Evolutionary conservation across 768 basidiomycete species (phyloP).

Genomic region (Roridomyces roridus): DNA sequence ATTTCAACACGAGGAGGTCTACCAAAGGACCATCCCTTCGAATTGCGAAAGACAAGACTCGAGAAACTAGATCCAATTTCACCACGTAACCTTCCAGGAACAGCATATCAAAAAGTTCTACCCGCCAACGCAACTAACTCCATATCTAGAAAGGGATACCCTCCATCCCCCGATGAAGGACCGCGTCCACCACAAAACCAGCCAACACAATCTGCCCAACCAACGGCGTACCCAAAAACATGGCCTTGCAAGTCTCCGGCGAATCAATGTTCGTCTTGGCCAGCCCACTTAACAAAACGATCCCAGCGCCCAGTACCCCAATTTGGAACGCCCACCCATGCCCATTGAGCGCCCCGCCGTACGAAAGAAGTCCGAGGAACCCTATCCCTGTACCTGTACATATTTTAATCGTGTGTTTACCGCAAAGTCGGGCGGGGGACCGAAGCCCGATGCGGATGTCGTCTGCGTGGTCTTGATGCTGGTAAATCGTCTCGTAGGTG

Average conservation of each 20-base stretch:
- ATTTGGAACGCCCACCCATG: conserved; percentile 45
- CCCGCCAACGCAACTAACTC: too few species aligned
- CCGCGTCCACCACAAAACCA: conserved; percentile 31
- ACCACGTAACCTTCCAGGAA: too few species aligned
- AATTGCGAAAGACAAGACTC: too few species aligned
- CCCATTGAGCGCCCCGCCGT: conserved; percentile 49
- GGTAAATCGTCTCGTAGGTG: conserved; percentile 38
- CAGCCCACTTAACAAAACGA: conserved; percentile 24
- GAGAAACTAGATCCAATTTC: conserved; percentile 42
- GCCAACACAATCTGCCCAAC: conserved; percentile 34
- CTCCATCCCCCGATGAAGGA: conserved; percentile 22
- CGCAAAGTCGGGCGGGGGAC: conserved; percentile 65
- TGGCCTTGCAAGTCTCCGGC: conserved; percentile 29
- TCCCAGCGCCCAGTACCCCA: conserved; percentile 24
- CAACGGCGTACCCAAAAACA: conserved; percentile 31
- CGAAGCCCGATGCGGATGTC: conserved; percentile 61
- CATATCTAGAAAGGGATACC: conserved; percentile 25
- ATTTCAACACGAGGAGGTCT: too few species aligned
- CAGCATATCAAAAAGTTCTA: too few species aligned
- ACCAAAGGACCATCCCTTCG: conserved; percentile 15
- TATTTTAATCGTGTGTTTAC: conserved; percentile 49
- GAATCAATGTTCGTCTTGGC: conserved; percentile 30
- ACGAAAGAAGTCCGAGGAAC: conserved; percentile 50
- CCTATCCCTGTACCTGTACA: conserved; percentile 48
- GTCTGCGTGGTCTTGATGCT: conserved; percentile 60